Conservation (phyloP, 2,329 filamentous ascomycete species). For the Chaetomium sp. region DNA sequence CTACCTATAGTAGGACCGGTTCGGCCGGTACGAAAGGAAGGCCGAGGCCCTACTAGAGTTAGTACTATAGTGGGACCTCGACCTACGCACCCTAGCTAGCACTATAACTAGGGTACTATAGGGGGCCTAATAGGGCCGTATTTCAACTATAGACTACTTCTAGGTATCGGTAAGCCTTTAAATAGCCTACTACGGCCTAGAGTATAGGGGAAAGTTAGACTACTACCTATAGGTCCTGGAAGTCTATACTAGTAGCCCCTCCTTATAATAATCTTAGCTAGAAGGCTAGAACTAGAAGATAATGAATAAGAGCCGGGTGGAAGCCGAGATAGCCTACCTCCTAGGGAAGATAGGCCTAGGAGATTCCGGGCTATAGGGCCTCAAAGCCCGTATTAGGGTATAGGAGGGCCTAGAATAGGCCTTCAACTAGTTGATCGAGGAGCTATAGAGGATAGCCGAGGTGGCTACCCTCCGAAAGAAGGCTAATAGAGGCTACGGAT, state of each 20-base stretch:
- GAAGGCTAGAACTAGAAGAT: slow-evolving; percentile 7
- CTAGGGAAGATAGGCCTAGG: neutral
- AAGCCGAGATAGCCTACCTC: neutral
- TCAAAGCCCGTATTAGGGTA: neutral
- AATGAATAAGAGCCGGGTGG: neutral
- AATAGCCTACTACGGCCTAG: neutral
- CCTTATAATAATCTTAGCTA: neutral
- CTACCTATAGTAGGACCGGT: too few species aligned
- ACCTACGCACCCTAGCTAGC: neutral
- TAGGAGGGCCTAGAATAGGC: neutral
- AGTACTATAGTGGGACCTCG: neutral
- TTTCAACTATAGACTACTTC: too few species aligned
- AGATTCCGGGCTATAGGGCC: neutral
- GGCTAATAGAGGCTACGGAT: too few species aligned
- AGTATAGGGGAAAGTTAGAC: neutral
- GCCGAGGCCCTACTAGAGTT: too few species aligned
- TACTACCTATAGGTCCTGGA: slow-evolving; percentile 4
- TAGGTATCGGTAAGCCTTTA: neutral
- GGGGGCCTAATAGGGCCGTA: neutral
- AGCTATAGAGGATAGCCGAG: neutral
- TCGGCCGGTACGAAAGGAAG: too few species aligned
- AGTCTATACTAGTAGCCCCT: neutral
- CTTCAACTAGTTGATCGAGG: neutral
- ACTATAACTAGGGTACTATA: neutral
- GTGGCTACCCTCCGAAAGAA: neutral